A percentile compares a stretch with the other conserved stretches of the same genome.
Conservation (phyloP, 179 eudicot species). For the Silene coronaria region DNA sequence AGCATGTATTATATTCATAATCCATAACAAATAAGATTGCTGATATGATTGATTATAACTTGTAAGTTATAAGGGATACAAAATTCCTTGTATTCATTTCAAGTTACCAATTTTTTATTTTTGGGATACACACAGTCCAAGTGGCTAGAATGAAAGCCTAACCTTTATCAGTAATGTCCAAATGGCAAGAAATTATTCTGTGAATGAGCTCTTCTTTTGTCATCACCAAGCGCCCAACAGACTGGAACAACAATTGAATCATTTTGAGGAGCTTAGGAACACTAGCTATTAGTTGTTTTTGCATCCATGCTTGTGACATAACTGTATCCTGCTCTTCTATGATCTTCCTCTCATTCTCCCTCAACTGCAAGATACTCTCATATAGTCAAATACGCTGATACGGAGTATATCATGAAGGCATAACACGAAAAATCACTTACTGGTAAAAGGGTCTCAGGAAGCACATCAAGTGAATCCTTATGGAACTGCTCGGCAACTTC, state of each 20-base stretch:
- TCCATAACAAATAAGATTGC: no score
- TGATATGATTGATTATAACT: no score
- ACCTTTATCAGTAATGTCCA: slow-evolving; percentile 27
- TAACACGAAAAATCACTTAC: slow-evolving; percentile 25
- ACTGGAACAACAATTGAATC: slow-evolving; percentile 55
- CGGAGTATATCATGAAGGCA: no score
- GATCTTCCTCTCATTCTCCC: slow-evolving; percentile 53
- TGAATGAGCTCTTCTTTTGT: slow-evolving; percentile 72
- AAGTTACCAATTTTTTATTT: no score
- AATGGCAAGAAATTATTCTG: slow-evolving; percentile 40
- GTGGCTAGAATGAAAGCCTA: not conserved
- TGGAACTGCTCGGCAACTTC: slow-evolving; percentile 44
- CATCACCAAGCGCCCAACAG: slow-evolving; percentile 51
- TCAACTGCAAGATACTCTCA: slow-evolving; percentile 40
- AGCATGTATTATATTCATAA: no score
- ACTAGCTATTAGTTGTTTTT: slow-evolving; percentile 45
- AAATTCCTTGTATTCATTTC: no score
- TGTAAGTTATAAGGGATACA: no score
- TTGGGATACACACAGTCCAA: no score
- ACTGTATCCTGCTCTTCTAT: slow-evolving; percentile 57
- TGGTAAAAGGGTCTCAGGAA: no score
- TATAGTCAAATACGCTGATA: not conserved
- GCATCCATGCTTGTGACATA: slow-evolving; percentile 52
- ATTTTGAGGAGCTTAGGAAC: slow-evolving; percentile 70
- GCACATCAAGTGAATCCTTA: slow-evolving; percentile 38